Percentiles rank a stretch among this genome's conserved stretches.
Conservation (phyloP, 2,329 filamentous ascomycete species). For the Aurifilum marmelostoma region DNA sequence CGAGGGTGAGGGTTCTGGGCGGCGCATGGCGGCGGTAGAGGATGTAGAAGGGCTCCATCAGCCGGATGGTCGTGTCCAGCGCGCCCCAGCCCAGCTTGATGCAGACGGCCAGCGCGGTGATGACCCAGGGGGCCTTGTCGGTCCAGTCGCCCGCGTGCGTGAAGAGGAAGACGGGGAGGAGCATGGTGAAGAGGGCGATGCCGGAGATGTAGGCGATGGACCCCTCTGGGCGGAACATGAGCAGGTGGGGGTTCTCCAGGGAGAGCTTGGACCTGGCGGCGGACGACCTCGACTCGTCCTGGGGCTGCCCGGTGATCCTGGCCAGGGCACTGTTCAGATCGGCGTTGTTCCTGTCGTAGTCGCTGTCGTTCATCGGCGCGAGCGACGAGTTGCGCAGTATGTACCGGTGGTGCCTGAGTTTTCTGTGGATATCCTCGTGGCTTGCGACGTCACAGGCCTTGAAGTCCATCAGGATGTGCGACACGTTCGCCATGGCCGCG, state of each 20-base stretch:
- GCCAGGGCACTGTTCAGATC: not conserved
- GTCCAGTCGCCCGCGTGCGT: slow-evolving; percentile 57
- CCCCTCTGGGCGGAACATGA: slow-evolving; percentile 66
- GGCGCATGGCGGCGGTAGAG: slow-evolving; percentile 68
- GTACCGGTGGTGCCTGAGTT: slow-evolving; percentile 68
- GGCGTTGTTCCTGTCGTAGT: slow-evolving; percentile 1
- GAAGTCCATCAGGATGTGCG: slow-evolving; percentile 60
- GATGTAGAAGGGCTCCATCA: slow-evolving; percentile 76
- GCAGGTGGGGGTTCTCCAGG: slow-evolving; percentile 68
- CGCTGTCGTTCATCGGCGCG: slow-evolving; percentile 62
- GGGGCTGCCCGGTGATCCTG: not conserved
- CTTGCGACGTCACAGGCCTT: slow-evolving; percentile 70
- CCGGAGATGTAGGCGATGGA: slow-evolving; percentile 63
- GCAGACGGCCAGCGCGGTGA: slow-evolving; percentile 67
- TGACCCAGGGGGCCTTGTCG: slow-evolving; percentile 65
- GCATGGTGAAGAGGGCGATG: slow-evolving; percentile 57
- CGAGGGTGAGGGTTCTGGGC: slow-evolving; percentile 67
- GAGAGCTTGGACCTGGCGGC: slow-evolving; percentile 51
- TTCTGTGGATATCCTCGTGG: slow-evolving; percentile 68
- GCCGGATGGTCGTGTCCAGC: slow-evolving; percentile 69
- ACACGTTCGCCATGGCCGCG: slow-evolving; percentile 74
- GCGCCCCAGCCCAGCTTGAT: slow-evolving; percentile 72
- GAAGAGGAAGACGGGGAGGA: slow-evolving; percentile 68
- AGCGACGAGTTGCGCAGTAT: slow-evolving; percentile 71
- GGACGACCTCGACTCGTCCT: not conserved